These are phyloP conservation scores for Fulvia fulva DNA, from an alignment of 2,329 filamentous ascomycete species.

Conservation along the genomic window DNA sequence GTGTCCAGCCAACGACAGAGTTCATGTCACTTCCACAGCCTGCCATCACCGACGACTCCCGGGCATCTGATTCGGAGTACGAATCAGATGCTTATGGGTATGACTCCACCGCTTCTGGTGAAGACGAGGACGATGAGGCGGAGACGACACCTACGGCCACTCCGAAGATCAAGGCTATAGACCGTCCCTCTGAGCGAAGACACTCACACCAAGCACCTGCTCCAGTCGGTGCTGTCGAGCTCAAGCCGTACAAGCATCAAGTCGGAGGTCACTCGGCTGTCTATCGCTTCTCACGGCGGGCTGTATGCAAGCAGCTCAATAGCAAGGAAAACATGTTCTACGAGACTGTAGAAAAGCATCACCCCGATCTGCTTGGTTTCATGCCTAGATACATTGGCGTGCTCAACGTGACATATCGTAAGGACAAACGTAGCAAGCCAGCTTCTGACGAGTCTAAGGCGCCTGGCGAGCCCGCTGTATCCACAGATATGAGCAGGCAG, in stretches of 20 bases:
- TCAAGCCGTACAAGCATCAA: conserved; percentile 96
- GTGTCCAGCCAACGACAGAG: conserved; percentile 9
- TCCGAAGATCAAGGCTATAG: conserved; percentile 32
- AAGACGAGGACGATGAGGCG: conserved; percentile 39
- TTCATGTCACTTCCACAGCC: conserved; percentile 20
- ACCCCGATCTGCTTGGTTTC: conserved; percentile 85
- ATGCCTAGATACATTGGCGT: conserved; percentile 96
- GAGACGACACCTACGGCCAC: conserved; percentile 26
- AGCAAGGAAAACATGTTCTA: conserved; percentile 99
- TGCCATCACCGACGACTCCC: conserved; percentile 13
- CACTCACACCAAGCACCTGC: conserved; percentile 37
- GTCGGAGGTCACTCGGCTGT: conserved; percentile 95
- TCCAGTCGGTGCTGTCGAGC: conserved; percentile 84
- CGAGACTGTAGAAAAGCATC: conserved; percentile 86
- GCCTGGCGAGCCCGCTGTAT: conserved; percentile 21
- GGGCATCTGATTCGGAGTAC: conserved; percentile 37
- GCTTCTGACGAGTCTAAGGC: conserved; percentile 32
- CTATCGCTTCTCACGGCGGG: conserved; percentile 90
- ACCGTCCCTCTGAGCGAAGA: conserved; percentile 5
- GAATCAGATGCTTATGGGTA: conserved; percentile 42
- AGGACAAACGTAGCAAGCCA: conserved; percentile 55
- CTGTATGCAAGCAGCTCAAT: conserved; percentile 96
- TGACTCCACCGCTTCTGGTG: conserved; percentile 53
- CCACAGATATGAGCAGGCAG: conserved; percentile 24
- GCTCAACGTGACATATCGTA: conserved; percentile 91